Evolutionary conservation across 768 basidiomycete species (phyloP), one percentile per base, ranked within the genome.

Genomic region (Coprinopsis sp.): DNA sequence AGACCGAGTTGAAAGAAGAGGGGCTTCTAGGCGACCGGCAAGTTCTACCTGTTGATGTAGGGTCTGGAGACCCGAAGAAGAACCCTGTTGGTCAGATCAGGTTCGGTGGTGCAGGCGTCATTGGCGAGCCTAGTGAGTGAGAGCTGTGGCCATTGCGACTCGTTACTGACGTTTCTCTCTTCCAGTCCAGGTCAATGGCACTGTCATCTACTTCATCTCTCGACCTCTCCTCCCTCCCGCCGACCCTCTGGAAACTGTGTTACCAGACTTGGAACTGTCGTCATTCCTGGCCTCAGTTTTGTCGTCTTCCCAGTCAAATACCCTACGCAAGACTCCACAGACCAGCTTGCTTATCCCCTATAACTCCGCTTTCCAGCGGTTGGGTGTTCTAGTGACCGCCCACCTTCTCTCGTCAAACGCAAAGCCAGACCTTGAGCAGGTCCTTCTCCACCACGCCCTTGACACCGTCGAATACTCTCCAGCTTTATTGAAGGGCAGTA

Each of bases 271-370:
- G n/a, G 83, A 91, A 31, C 74, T 92, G 14, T 97, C 95, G 2
- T 80, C 84, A 16, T 99, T 94, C 67, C 78, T 98, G 38, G 92
- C 93, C 0, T 84, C 91, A 6, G 71, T 92, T 22, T 93, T 91
- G 62, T 90, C 95, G 2, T 86, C 91, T 10, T 79, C 79, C 10
- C 77, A 97, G 38, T 88, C 90, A 7, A 81, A 88, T 25, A 72
- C 66, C 18, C 66, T 91, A 48, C 74, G 79, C 58, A 71, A 58
- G 18, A 77, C 76, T 19, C 84, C 88, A 3, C 79, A 78, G 6
- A 84, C 85, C 1, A 86, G 93, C 2, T 77, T 92, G 48, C 77
- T 99, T 31, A 82, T 96, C 27, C 96, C 96, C 7, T 82, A 78
- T 36, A 99, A 99, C 58, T 61, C 68, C n/a, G 96, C 92, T 0